A percentile compares a stretch with the other conserved stretches of the same genome.
These are phyloP conservation scores for Neurospora intermedia DNA, from an alignment of 495 filamentous ascomycete species.

Conservation along the genomic window DNA sequence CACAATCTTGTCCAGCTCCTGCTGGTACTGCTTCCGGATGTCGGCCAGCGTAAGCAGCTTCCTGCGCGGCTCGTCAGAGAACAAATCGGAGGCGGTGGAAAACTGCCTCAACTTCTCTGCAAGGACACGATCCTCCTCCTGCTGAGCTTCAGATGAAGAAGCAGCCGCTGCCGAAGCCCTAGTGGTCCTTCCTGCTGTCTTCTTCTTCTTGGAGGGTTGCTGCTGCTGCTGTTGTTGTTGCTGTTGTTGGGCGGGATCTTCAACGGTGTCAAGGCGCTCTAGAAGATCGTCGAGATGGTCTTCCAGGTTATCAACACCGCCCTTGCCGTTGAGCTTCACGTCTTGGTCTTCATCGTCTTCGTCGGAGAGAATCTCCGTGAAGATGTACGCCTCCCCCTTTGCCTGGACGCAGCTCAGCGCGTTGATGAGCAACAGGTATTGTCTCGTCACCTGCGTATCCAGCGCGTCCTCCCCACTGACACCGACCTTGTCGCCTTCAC, in stretches of 20 bases:
- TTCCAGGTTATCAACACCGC: constrained; percentile 16
- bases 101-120: constrained; percentile 5
- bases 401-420: constrained; percentile 70
- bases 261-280: constrained; percentile 9
- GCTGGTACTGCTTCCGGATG: constrained; percentile 73
- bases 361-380: constrained; percentile 31
- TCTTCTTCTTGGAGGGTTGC: constrained; percentile 13
- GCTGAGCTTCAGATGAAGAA: constrained; percentile 5
- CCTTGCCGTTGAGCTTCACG: not conserved
- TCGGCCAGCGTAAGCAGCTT: constrained; percentile 73
- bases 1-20: constrained; percentile 68
- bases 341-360: constrained; percentile 27
- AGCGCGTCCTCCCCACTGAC: constrained; percentile 41
- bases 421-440: constrained; percentile 81
- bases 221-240: not conserved
- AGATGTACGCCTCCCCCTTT: constrained; percentile 59
- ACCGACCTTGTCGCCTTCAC: constrained; percentile 35
- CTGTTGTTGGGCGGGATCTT: not conserved
- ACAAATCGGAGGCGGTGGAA: not conserved
- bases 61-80: constrained; percentile 25
- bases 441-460: constrained; percentile 48
- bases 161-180: constrained; percentile 7
- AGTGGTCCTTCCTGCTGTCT: constrained; percentile 17
- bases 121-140: not conserved
- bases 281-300: constrained; percentile 16